Evolutionary conservation across 176 grass and related monocot species (phyloP).

Genomic region (Dendrocalamus sinicus): DNA sequence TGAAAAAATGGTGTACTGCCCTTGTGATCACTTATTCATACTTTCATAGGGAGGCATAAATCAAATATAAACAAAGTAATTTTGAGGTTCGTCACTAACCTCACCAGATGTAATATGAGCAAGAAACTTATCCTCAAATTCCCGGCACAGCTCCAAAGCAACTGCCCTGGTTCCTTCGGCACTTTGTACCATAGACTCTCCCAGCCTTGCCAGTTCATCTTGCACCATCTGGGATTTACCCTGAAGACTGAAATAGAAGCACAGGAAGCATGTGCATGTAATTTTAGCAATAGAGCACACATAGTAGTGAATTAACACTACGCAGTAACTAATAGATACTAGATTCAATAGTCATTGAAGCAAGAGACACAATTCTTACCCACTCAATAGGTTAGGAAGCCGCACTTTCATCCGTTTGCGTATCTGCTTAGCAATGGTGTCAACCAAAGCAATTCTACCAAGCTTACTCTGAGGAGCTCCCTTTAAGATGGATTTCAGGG

Average conservation of each 20-base stretch:
- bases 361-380: conserved; percentile 54
- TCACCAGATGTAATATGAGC: conserved; percentile 86
- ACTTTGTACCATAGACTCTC: conserved; percentile 91
- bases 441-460: conserved; percentile 77
- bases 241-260: conserved; percentile 65
- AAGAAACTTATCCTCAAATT: conserved; percentile 93
- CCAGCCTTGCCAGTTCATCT: conserved; percentile 82
- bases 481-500: conserved; percentile 70
- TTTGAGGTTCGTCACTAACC: conserved; percentile 57
- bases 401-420: conserved; percentile 90
- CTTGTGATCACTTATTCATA: conserved; percentile 11
- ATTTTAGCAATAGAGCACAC: conserved; percentile 10
- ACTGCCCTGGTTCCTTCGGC: conserved; percentile 81
- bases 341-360: conserved; percentile 5
- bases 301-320: conserved; percentile 11
- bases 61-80: conserved; percentile 21
- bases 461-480: conserved; percentile 76
- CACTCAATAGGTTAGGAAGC: conserved; percentile 80
- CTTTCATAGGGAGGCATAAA: neutral
- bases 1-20: conserved; percentile 13
- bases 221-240: conserved; percentile 92
- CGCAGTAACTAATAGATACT: conserved; percentile 16
- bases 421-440: conserved; percentile 82
- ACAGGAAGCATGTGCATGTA: neutral
- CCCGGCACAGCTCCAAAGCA: conserved; percentile 89